Conservation (phyloP, 345 rosid species). For the Populus davidiana region DNA sequence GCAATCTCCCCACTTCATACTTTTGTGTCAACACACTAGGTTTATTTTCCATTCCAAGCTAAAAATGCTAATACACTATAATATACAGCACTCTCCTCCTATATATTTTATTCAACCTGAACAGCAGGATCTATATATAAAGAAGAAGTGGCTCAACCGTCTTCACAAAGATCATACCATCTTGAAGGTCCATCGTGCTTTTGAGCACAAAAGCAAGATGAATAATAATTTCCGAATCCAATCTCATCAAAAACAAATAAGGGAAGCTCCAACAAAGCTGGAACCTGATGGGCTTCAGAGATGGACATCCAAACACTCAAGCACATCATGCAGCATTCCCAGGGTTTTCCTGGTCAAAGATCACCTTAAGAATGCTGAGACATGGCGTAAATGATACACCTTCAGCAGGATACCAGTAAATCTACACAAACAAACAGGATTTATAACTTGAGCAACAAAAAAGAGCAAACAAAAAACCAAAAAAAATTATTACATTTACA, state of each 20-base stretch:
- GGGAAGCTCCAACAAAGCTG: constrained; percentile 1
- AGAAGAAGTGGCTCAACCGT: constrained; percentile 16
- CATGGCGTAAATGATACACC: not conserved
- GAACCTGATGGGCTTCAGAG: not conserved
- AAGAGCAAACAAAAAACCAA: not conserved
- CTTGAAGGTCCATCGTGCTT: not conserved
- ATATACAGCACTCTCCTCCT: not conserved
- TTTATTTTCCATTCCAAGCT: constrained; percentile 22
- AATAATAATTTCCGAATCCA: constrained; percentile 9
- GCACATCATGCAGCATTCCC: constrained; percentile 36
- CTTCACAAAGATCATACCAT: constrained; percentile 18
- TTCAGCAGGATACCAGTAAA: not conserved
- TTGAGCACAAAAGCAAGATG: not conserved
- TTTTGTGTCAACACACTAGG: constrained; percentile 24
- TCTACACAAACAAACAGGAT: not conserved
- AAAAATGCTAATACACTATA: not conserved
- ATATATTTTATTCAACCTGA: not conserved
- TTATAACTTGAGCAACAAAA: constrained; percentile 2
- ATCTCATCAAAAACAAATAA: constrained; percentile 8
- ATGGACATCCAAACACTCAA: constrained; percentile 7
- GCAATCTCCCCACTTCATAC: constrained; percentile 30
- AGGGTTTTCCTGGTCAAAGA: not conserved
- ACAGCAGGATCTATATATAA: not conserved
- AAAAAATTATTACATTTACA: not conserved
- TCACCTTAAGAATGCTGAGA: constrained; percentile 3